Evolutionary conservation across 129 eudicot species (phyloP).

Genomic region (Erigeron canadensis): DNA sequence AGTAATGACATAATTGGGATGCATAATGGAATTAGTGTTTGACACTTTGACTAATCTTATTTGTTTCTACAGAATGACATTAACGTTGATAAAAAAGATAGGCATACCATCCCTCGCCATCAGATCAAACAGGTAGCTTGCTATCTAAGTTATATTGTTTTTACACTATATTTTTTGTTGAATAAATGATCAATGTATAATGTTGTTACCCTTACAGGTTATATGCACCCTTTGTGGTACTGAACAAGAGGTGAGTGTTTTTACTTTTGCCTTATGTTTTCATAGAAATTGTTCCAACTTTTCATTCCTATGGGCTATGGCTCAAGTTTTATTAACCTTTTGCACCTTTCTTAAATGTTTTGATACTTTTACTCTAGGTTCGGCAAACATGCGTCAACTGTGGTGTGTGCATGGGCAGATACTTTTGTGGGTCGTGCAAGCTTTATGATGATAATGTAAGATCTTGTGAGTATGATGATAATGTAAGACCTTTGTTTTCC

Average conservation of each 20-base stretch:
- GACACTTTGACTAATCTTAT: constrained; percentile 1
- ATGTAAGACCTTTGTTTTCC: constrained; percentile 42
- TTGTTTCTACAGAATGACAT: constrained; percentile 60
- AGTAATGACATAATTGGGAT: background rate
- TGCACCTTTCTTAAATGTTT: background rate
- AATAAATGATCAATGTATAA: constrained; percentile 2
- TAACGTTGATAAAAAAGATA: constrained; percentile 43
- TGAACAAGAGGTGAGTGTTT: constrained; percentile 74
- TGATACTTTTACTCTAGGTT: constrained; percentile 45
- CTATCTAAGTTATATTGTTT: background rate
- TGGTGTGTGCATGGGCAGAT: constrained; percentile 94
- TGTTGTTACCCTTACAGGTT: constrained; percentile 46
- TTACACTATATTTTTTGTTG: background rate
- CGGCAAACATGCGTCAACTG: constrained; percentile 73
- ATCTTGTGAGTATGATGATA: constrained; percentile 55
- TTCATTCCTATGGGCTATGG: background rate
- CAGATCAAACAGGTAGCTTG: constrained; percentile 52
- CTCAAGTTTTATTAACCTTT: background rate
- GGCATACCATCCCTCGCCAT: constrained; percentile 80
- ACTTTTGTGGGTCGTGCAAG: constrained; percentile 70
- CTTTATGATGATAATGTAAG: constrained; percentile 81
- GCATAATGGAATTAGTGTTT: background rate
- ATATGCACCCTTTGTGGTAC: constrained; percentile 86
- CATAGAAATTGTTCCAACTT: background rate
- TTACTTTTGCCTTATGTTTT: constrained; percentile 7